These are phyloP conservation scores for Schwanniomyces occidentalis DNA, from an alignment of 805 yeast species.

Conservation along the genomic window DNA sequence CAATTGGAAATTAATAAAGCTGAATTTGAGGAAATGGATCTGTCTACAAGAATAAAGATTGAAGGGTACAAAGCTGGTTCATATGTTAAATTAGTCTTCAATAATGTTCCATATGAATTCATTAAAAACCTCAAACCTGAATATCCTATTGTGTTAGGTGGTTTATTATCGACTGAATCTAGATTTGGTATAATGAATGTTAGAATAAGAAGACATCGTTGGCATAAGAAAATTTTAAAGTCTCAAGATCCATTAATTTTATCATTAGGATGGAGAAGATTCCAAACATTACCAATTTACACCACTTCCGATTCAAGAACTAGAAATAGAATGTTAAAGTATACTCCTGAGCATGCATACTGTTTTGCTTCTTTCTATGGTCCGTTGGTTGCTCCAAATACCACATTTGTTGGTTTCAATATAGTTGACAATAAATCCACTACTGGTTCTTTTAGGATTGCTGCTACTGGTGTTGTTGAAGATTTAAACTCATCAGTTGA, in stretches of 20 bases:
- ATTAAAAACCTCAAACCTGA: conserved; percentile 81
- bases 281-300: conserved; percentile 93
- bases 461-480: conserved; percentile 95
- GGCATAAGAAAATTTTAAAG: conserved; percentile 96
- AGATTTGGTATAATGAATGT: conserved; percentile 91
- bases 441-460: conserved; percentile 87
- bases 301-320: conserved; percentile 98
- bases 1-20: conserved; percentile 91
- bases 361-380: conserved; percentile 97
- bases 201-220: conserved; percentile 94
- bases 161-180: conserved; percentile 85
- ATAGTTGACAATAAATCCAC: conserved; percentile 81
- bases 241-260: conserved; percentile 93
- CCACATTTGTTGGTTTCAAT: conserved; percentile 95
- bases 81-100: conserved; percentile 86
- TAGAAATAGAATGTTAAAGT: conserved; percentile 94
- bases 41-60: conserved; percentile 70
- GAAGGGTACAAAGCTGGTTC: conserved; percentile 95
- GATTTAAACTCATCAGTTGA: conserved; percentile 89
- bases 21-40: conserved; percentile 71
- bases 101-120: conserved; percentile 84
- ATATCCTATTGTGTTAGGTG: conserved; percentile 88
- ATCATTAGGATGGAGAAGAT: conserved; percentile 97
- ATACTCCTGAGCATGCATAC: conserved; percentile 97
- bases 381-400: conserved; percentile 94